Evolutionary conservation across 2,329 filamentous ascomycete species (phyloP).

Genomic region (Sporothrix pallida): DNA sequence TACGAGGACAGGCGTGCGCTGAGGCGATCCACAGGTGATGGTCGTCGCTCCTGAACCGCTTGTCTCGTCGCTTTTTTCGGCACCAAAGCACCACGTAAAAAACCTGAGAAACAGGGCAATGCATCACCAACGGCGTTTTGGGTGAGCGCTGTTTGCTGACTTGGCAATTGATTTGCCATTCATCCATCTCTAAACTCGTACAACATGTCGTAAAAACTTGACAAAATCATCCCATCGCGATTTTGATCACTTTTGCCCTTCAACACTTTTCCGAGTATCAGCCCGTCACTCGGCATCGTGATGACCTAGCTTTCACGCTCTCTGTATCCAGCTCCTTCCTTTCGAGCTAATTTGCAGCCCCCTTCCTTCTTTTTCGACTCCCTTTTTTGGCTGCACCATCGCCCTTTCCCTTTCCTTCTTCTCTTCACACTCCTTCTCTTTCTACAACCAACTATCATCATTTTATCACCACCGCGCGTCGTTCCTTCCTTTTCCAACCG

Average conservation of each 20-base stretch:
- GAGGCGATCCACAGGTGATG: constrained; percentile 25
- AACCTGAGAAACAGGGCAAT: constrained; percentile 27
- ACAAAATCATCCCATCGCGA: background rate
- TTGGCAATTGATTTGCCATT: background rate
- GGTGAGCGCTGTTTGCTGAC: constrained; percentile 10
- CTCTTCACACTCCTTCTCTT: background rate
- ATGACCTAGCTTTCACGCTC: constrained; percentile 16
- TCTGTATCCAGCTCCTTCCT: constrained; percentile 16
- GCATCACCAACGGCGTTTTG: constrained; percentile 23
- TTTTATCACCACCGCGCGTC: background rate
- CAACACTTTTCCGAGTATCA: constrained; percentile 4
- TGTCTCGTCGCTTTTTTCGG: constrained; percentile 25
- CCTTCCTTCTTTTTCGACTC: constrained; percentile 1
- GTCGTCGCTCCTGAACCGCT: constrained; percentile 25
- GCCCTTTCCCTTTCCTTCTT: constrained; percentile 13
- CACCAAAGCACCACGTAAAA: constrained; percentile 16
- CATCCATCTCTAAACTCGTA: background rate
- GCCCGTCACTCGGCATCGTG: constrained; percentile 27
- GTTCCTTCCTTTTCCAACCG: constrained; percentile 14
- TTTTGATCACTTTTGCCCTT: background rate
- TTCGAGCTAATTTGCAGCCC: constrained; percentile 27
- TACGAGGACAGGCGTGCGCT: constrained; percentile 24
- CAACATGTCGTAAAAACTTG: background rate
- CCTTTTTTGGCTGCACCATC: background rate
- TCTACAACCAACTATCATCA: background rate